phyloP scores from a whole-genome alignment of 345 rosid genomes.

The Pelargonium nanum region DNA sequence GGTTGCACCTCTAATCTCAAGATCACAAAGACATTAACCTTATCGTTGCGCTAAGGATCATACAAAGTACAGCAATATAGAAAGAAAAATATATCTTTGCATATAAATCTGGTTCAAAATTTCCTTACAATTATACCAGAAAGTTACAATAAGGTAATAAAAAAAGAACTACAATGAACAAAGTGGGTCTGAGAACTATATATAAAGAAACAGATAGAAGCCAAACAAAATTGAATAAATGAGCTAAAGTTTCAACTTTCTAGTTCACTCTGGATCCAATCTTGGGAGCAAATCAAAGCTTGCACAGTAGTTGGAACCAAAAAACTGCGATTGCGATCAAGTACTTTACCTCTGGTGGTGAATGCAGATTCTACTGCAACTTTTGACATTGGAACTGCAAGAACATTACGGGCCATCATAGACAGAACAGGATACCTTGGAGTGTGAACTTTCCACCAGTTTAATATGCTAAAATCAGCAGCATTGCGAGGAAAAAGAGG shows the following conservation, averaged over 20 bases:
- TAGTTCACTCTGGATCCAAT: constrained; percentile 56
- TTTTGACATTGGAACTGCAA: constrained; percentile 56
- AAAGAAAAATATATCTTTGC: too few species aligned
- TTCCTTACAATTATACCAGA: too few species aligned
- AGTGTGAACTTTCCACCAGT: constrained; percentile 85
- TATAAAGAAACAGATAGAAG: background rate
- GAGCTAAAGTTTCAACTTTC: constrained; percentile 12
- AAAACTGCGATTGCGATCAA: constrained; percentile 44
- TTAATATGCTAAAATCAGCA: constrained; percentile 50
- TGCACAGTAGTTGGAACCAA: constrained; percentile 48
- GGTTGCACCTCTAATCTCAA: too few species aligned
- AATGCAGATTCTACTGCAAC: constrained; percentile 32
- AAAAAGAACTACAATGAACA: too few species aligned
- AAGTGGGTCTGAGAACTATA: too few species aligned
- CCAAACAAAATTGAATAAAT: background rate
- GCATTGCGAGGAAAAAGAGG: constrained; percentile 66
- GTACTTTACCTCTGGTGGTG: constrained; percentile 26
- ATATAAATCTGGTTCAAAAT: too few species aligned
- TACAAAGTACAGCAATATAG: too few species aligned
- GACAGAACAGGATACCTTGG: constrained; percentile 70
- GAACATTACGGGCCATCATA: constrained; percentile 62
- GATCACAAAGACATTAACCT: too few species aligned
- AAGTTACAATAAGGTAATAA: too few species aligned
- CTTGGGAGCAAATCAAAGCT: constrained; percentile 73
- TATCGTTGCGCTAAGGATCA: too few species aligned